Conservation (phyloP, 1,139 yeast genomes). For the Yamadazyma mexicana region DNA sequence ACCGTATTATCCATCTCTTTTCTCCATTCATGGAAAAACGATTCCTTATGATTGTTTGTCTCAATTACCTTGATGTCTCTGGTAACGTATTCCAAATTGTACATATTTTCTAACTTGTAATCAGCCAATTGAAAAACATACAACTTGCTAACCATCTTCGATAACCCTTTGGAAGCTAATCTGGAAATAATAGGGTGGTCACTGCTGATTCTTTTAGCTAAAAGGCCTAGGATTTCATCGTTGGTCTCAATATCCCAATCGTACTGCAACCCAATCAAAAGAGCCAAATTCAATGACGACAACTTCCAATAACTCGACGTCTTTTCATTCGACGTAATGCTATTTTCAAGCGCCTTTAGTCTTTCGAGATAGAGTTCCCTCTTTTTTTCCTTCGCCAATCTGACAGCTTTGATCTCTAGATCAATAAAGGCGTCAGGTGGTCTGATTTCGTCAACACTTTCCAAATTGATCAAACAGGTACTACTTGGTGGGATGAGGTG, state of each 20-base stretch:
- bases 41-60: constrained; percentile 32
- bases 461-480: constrained; percentile 54
- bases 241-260: constrained; percentile 52
- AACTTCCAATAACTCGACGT: constrained; percentile 68
- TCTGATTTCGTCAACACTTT: constrained; percentile 50
- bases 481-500: constrained; percentile 58
- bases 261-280: constrained; percentile 56
- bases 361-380: constrained; percentile 42
- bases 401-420: constrained; percentile 55
- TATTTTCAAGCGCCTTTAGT: constrained; percentile 43
- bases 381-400: constrained; percentile 59
- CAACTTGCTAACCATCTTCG: constrained; percentile 55
- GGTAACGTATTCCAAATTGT: constrained; percentile 41
- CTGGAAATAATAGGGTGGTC: constrained; percentile 75
- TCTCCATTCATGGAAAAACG: constrained; percentile 47
- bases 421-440: constrained; percentile 65
- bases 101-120: constrained; percentile 50
- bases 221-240: constrained; percentile 43
- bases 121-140: constrained; percentile 52
- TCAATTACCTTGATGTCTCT: constrained; percentile 42
- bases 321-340: constrained; percentile 38
- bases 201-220: constrained; percentile 56
- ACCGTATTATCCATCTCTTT: constrained; percentile 53
- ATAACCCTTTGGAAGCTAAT: constrained; percentile 62
- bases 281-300: constrained; percentile 52